Base-by-base conservation (phyloP, 805 yeast species). In the Candida nanaspora region DNA sequence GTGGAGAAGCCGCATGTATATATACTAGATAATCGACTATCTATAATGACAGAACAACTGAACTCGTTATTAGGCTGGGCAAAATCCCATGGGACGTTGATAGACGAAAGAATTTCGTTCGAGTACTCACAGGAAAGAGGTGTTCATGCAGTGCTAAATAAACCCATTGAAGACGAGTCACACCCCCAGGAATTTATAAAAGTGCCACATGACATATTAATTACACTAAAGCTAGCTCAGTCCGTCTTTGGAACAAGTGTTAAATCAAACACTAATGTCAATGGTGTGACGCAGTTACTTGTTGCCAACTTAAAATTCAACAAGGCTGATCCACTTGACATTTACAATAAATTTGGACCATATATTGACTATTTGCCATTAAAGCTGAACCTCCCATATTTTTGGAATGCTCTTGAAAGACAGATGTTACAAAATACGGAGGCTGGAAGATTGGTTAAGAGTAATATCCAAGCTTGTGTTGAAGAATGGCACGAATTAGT, bases 351-450 rank as follows among this genome's bases (percentile, higher is more conserved):
- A 20, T 57, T 48, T 28, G 35, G 45, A 22, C 72, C 78, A 3
- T 80, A 79, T 47, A 53, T 80, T 30, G 61, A 69, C 32, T 53
- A 64, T 13, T 56, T 80, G 16, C 83, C 86, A 2, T 55, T 52
- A 2, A 61, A 65, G 6, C 67, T 76, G 18, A 69, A 70, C n/a
- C 66, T 80, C 10, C 95, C 96, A 1, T 72, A 74, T 40, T 76
- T 75, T 47, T 88, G 89, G 87, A 63, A 62, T 26, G 53, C 67
- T 0, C 62, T 61, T 2, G 85, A 82, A 33, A 65, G 74, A 40
- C 56, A 61, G 5, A 53, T 69, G 27, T 56, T 88, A 10, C 64
- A 69, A 33, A 89, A 89, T 0, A 82, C 95, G 0, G 89, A 87
- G 55, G 66, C 86, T 21, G 74, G 71, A n/a, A 62, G 70, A 33